Base-by-base conservation (phyloP, 1,284 basidiomycete species). In the Pseudozyma sp. region DNA sequence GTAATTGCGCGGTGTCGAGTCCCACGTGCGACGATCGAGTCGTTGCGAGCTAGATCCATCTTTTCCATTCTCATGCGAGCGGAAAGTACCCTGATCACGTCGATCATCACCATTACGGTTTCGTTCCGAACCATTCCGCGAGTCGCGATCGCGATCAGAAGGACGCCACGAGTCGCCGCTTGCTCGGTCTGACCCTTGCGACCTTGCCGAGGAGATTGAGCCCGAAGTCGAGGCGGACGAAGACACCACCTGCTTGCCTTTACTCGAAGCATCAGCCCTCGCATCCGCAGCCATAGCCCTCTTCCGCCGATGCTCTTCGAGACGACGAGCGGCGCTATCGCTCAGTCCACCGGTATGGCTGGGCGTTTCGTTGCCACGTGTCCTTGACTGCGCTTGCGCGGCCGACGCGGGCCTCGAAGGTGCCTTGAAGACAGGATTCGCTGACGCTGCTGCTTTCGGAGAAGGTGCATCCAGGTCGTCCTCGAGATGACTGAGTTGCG, bases 281-380 rank as follows among this genome's bases (percentile, higher is more conserved):
- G 49, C 52, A 52, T 63, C 48, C 1, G 52, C 61, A 36, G 65
- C 59, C 61, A 66, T 57, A 1, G 67, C 74, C 3, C 70, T 49
- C 43, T 59, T 66, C 5, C 68, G 58, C 5, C 77, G 55, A 47
- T 77, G 72, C 51, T 77, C 74, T 49, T 79, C 78, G 5, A 79
- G 65, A 14, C 67, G 48, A 3, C 63, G 49, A 5, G 70, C 61
- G 19, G 77, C 79, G 1, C 60, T 65, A 14, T 77, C 70, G 36
- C 63, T 73, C 21, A 81, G 44, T 5, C 79, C 79, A 6, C 78
- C 78, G 1, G 72, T 36, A 53, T 78, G 77, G n/a, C 73, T 75
- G 0, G 79, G 79, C 10, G 79, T 81, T 31, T 81, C 78, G 34
- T 58, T 63, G 21, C 61, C 70, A 5, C 62, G 53, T 2, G 52